Evolutionary conservation across 176 grass and related monocot genomes (phyloP).

Genomic region (Oryza nivara): DNA sequence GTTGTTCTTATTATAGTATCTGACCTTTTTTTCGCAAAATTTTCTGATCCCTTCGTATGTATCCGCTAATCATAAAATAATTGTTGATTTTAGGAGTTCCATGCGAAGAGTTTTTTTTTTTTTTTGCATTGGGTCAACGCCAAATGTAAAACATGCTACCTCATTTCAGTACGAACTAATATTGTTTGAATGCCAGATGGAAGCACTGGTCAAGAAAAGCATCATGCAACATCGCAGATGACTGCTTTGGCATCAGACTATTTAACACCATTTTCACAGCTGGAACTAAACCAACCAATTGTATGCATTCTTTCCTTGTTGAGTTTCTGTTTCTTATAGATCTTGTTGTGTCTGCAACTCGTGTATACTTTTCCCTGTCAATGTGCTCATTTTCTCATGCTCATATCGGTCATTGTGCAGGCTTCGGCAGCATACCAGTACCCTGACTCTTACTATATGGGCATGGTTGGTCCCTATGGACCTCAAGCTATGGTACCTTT

Average conservation of each 20-base stretch:
- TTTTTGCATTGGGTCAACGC: not conserved
- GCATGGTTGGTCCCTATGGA: conserved; percentile 74
- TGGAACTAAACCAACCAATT: conserved; percentile 87
- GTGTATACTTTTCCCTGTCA: not conserved
- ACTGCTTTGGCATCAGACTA: conserved; percentile 63
- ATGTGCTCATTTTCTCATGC: conserved; percentile 18
- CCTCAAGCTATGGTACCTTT: conserved; percentile 73
- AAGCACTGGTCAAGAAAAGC: conserved; percentile 54
- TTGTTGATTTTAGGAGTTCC: not conserved
- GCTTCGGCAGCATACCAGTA: conserved; percentile 80
- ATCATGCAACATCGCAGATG: conserved; percentile 59
- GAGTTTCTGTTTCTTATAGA: not conserved
- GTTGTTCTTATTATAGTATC: not conserved
- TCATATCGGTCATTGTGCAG: conserved; percentile 57
- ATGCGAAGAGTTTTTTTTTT: not conserved
- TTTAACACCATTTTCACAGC: conserved; percentile 67
- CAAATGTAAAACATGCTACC: not conserved
- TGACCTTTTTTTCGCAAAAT: not conserved
- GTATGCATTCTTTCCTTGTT: conserved; percentile 49
- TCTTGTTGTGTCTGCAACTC: conserved; percentile 6
- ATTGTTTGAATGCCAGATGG: conserved; percentile 52
- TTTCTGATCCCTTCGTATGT: not conserved
- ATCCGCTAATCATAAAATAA: not conserved
- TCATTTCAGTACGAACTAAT: not conserved
- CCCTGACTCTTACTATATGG: conserved; percentile 79